phyloP scores from a whole-genome alignment of 225 moss, liverwort and hornwort species.

The Marchantia paleacea region DNA sequence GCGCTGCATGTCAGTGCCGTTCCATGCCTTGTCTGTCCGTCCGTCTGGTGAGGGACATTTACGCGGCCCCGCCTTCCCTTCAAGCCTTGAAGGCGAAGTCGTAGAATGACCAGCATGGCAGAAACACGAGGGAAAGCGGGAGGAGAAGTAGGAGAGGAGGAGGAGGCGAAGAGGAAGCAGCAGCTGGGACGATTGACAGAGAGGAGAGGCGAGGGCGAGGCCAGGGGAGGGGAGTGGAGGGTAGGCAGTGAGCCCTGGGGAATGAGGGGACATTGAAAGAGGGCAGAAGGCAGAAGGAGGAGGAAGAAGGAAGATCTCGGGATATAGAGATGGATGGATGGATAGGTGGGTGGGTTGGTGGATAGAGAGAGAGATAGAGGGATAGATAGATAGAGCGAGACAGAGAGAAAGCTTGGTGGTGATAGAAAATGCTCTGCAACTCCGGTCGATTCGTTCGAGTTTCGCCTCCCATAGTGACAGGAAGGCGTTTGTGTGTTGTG shows the following conservation, averaged over 20 bases:
- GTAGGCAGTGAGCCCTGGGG: not conserved
- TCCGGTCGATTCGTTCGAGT: not conserved
- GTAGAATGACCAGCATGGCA: not conserved
- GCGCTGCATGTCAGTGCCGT: no score
- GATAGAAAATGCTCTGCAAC: constrained; percentile 4
- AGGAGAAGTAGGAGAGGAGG: not conserved
- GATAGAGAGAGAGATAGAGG: not conserved
- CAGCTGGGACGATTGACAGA: not conserved
- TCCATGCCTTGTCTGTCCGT: no score
- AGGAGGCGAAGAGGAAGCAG: not conserved
- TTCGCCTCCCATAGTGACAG: not conserved
- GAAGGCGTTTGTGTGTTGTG: not conserved
- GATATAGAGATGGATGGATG: not conserved
- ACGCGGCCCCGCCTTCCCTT: no score
- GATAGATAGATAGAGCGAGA: not conserved
- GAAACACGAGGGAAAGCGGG: constrained; percentile 7
- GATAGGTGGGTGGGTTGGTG: not conserved
- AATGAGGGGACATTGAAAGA: not conserved
- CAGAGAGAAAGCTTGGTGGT: not conserved
- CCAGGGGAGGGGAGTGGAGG: not conserved
- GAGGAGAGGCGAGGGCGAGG: not conserved
- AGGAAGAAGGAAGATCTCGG: not conserved
- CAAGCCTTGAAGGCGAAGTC: not conserved
- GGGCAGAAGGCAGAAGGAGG: not conserved
- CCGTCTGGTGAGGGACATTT: no score